Base-by-base conservation (phyloP, 192 early-diverging fungal species). In the Ambispora gerdemannii region DNA sequence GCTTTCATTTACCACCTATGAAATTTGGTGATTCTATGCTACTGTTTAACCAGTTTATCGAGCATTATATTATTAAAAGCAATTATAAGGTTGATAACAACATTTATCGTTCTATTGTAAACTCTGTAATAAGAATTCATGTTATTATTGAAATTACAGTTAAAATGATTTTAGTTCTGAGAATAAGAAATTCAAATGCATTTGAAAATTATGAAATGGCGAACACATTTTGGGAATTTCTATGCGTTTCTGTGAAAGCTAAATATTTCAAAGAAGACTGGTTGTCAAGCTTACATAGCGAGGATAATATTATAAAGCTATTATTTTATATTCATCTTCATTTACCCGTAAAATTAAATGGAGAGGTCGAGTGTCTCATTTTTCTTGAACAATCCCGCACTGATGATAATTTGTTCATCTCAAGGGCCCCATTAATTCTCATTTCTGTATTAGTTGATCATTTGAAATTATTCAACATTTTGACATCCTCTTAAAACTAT, bases 401-500 rank as follows among this genome's bases (percentile, higher is more conserved):
- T 6, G 28, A 11, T 56, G 27, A 56, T 56, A 56, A 56, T n/a
- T n/a, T n/a, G 7, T 56, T 56, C 31, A 56, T 56, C 31, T 30
- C 27, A 56, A 56, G 55, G 31, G 27, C 27, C 11, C 55, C 55
- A 56, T 56, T 56, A 56, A 56, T 56, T 31, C 55, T 56, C 27
- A 56, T 56, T 10, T 3, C 8, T 56, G 27, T 31, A 56, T 56
- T 56, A 56, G 55, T 56, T 56, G 55, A 56, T 6, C 31, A 25
- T 56, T 56, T 56, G 25, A 31, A 56, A 13, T 56, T 56, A 30
- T 30, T 30, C 4, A 31, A 6, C 15, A 13, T 28, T 55, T 56
- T 56, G 3, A 19, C 17, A 28, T 31, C 31, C 55, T 56, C 55
- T 56, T 56, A 56, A 56, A 56, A 3, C 55, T 30, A 56, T 56